Base-by-base conservation (phyloP, 805 yeast genomes). In the Saturnispora hagleri region DNA sequence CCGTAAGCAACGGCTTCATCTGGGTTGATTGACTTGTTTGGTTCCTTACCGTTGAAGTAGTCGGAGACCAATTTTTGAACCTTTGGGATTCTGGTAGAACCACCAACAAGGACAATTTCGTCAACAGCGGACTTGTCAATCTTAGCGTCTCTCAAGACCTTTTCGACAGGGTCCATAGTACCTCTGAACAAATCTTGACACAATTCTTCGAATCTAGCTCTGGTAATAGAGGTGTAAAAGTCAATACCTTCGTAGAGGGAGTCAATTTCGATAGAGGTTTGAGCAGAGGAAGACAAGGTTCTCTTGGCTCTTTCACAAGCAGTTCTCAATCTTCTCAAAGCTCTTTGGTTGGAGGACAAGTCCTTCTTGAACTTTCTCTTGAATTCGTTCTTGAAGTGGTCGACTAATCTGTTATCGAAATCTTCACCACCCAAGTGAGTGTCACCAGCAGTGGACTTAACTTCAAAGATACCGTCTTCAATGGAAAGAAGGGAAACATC, bases 241-340 rank as follows among this genome's bases (percentile, higher is more conserved):
- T 90, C 97, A 65, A 87, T 73, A 79, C 97, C 97, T 76, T 89
- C 97, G 74, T 70, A 89, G 64, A 90, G 76, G 47, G 97, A 90
- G 74, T 90, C 97, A 68, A 90, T 88, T 79, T 90, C 97, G 60
- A 90, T 80, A 40, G 96, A 83, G 60, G 97, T 88, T 77, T 89
- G 96, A 59, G 97, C 89, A 55, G 96, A 86, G 35, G 97, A 89
- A 43, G 97, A 91, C 67, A 90, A 81, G 58, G 97, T 89, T 82
- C 98, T 89, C 95, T 90, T 90, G 60, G 98, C 98, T 76, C 98
- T 86, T 81, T 90, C 98, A 78, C 96, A 89, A 64, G 97, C 97
- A 62, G 97, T 90, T 82, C 97, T 86, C 73, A 90, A 81, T 84
- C 97, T 89, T 81, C 98, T 88, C 71, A 91, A 79, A 58, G 98